Evolutionary conservation across 139 green algal species (phyloP), one percentile per base, ranked within the genome.

Genomic region (Raphidocelis subcapitata): DNA sequence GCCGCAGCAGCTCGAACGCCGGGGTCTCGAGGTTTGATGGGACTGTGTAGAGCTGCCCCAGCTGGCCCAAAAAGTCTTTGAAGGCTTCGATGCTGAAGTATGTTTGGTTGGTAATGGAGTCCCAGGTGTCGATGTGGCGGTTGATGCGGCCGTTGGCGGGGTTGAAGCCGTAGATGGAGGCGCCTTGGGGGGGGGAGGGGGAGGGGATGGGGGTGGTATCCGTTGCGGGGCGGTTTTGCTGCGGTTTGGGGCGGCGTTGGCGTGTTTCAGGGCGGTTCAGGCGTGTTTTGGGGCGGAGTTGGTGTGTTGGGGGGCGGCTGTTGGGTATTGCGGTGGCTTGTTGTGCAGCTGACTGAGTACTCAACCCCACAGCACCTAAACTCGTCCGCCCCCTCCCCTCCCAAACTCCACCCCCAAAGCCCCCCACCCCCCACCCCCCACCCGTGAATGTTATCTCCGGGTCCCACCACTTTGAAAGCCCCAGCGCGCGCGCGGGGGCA

Each of bases 51-150:
- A 5, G n/a, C 8, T 51, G 46, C 47, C 56, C 8, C 77, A 83
- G n/a, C 60, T 79, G 71, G 21, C 70, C 60, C 60, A 63, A 73
- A 23, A 86, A 81, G 62, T 86, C 81, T 0, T 44, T 46, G 55
- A 83, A 86, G 3, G 75, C 81, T 68, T 82, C 81, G n/a, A 75
- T 24, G 0, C 70, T 80, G 59, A 86, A 86, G 63, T 77, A 86
- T 18, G 72, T 32, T 76, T 85, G 79, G 74, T 85, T 84, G 24
- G 31, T 10, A 21, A 88, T 79, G 44, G 67, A 81, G 74, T 88
- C 83, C 81, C 83, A 88, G 0, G 62, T 86, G 74, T 88, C 83
- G 31, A 88, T 78, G 60, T 88, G 83, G 18, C 64, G 67, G 67
- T 67, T 79, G 67, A 88, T 85, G 54, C 76, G 78, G 21, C 77